Evolutionary conservation across 2,329 filamentous ascomycete genomes (phyloP).

Genomic region (Huntiella moniliformis): DNA sequence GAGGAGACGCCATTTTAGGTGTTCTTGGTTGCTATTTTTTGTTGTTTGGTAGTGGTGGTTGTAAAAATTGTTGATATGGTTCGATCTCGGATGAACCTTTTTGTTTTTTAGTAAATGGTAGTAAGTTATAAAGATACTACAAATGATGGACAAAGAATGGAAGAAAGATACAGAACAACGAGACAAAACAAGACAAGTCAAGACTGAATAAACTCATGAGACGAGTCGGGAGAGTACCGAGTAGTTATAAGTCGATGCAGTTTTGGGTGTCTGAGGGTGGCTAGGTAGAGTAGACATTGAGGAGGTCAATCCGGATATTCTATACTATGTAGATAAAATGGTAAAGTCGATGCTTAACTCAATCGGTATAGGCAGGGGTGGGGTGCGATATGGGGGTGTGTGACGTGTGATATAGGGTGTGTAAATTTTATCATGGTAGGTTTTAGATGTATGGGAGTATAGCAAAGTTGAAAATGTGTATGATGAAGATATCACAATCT

Average conservation of each 20-base stretch:
- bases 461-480: no score
- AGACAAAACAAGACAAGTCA: neutral
- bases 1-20: neutral
- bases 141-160: constrained; percentile 3
- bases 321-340: no score
- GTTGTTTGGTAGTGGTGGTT: neutral
- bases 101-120: neutral
- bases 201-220: neutral
- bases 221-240: neutral
- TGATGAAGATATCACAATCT: no score
- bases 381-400: constrained; percentile 2
- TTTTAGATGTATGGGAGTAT: no score
- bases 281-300: no score
- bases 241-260: constrained; percentile 2
- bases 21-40: neutral
- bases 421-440: no score
- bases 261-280: no score
- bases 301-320: no score
- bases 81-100: neutral
- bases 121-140: constrained; percentile 1
- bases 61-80: neutral
- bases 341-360: constrained; percentile 1
- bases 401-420: constrained; percentile 2
- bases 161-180: neutral
- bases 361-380: constrained; percentile 3